These are phyloP conservation scores for Solanum stenotomum DNA, from an alignment of 257 asterid species.

Conservation along the genomic window DNA sequence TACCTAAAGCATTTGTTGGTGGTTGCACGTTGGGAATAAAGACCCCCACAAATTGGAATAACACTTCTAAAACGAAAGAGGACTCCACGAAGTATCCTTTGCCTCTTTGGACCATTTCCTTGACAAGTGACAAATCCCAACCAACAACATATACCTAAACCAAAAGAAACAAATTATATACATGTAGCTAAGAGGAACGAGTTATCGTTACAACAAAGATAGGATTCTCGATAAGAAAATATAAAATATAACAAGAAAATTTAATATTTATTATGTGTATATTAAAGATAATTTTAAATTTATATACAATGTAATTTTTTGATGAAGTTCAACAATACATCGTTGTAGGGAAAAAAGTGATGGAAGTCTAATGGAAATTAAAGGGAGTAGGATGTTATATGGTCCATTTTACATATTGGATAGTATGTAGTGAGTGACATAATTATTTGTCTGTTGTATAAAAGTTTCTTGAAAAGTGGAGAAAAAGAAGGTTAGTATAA, in stretches of 20 bases:
- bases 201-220: rapidly evolving
- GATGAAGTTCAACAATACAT: rapidly evolving
- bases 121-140: not conserved
- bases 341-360: not conserved
- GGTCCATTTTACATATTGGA: not conserved
- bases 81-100: conserved; percentile 5
- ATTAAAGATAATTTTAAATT: too few species aligned
- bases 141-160: not conserved
- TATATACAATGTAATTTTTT: not conserved
- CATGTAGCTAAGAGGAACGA: not conserved
- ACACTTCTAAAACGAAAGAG: not conserved
- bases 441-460: not conserved
- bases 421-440: not conserved
- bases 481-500: not conserved
- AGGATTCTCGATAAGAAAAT: not conserved
- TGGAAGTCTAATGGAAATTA: not conserved
- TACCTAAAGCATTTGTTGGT: not conserved
- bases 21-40: conserved; percentile 4
- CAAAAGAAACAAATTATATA: not conserved
- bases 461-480: not conserved
- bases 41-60: conserved; percentile 2
- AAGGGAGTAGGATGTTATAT: not conserved
- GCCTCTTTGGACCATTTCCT: not conserved
- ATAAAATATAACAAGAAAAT: not conserved
- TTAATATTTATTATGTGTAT: rapidly evolving